A percentile compares a stretch with the other conserved stretches of the same genome.
phyloP scores from a whole-genome alignment of 495 filamentous ascomycete genomes.

The Lasiosphaeriaceae sp. region DNA sequence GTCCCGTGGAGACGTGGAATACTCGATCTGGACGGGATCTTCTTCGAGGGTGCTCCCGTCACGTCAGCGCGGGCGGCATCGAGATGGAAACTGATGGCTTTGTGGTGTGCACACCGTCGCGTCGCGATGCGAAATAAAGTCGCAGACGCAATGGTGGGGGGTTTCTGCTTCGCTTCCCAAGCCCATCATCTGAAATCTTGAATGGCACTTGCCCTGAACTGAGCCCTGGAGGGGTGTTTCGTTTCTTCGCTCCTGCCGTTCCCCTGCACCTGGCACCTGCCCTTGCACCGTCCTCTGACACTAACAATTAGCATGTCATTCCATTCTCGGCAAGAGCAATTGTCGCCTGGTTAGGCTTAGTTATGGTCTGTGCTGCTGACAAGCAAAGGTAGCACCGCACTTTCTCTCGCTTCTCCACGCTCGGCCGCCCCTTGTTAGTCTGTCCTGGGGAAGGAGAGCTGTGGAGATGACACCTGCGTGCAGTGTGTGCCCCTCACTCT shows the following conservation, averaged over 20 bases:
- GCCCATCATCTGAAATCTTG: neutral
- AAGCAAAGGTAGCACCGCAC: slow-evolving; percentile 1
- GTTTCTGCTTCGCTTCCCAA: neutral
- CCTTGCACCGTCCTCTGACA: neutral
- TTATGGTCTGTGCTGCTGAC: slow-evolving; percentile 23
- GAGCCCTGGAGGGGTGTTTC: neutral
- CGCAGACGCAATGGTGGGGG: no score
- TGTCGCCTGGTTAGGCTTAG: neutral
- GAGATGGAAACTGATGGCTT: no score
- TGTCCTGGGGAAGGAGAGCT: neutral
- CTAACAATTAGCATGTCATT: neutral
- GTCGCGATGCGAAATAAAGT: no score
- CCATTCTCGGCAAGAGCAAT: neutral
- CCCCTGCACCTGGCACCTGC: neutral
- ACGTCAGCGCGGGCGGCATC: no score
- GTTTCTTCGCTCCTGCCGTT: neutral
- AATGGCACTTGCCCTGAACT: no score
- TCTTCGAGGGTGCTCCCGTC: no score
- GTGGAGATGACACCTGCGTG: no score
- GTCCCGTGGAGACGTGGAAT: no score
- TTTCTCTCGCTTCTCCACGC: neutral
- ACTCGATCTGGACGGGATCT: no score
- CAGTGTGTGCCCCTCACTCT: neutral
- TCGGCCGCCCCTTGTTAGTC: neutral
- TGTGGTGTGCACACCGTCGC: no score